Evolutionary conservation across 164 flowering plant genomes (phyloP).

Genomic region (Brasenia schreberi): DNA sequence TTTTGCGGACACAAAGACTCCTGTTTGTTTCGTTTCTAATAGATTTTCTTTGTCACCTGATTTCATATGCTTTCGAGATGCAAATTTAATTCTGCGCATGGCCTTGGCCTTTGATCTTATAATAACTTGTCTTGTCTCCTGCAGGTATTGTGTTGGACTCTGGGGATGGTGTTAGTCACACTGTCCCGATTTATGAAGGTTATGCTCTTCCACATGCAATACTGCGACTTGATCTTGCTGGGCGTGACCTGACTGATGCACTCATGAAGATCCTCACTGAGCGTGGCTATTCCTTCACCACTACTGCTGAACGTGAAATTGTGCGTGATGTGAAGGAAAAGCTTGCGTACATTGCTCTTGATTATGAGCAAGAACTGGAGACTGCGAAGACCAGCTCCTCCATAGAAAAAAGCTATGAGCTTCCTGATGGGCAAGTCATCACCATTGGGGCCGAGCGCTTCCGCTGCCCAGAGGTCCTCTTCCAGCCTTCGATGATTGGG

Average conservation of each 20-base stretch:
- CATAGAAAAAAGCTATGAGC: conserved; percentile 24
- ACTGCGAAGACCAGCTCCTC: conserved; percentile 22
- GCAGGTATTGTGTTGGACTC: conserved; percentile 31
- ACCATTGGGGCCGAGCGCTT: conserved; percentile 30
- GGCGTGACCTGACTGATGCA: conserved; percentile 25
- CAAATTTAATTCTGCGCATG: too few relatives aligned
- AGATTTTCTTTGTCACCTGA: too few relatives aligned
- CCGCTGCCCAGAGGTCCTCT: conserved; percentile 29
- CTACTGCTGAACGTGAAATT: conserved; percentile 30
- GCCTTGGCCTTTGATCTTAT: too few relatives aligned
- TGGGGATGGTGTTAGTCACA: conserved; percentile 34
- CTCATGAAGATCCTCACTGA: conserved; percentile 22
- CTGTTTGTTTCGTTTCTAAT: too few relatives aligned
- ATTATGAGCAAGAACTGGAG: conserved; percentile 23
- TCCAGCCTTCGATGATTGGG: conserved; percentile 33
- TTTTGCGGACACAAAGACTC: too few relatives aligned
- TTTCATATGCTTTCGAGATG: too few relatives aligned
- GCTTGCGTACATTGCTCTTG: conserved; percentile 25
- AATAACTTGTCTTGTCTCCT: conserved; percentile 1
- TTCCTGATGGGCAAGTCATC: conserved; percentile 25
- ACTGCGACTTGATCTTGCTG: conserved; percentile 27
- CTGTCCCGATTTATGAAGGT: conserved; percentile 30
- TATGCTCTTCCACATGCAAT: conserved; percentile 34
- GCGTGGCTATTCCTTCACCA: conserved; percentile 23
- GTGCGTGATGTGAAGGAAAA: conserved; percentile 59